phyloP scores from a whole-genome alignment of 257 asterid genomes.

The Solanum tarijense region DNA sequence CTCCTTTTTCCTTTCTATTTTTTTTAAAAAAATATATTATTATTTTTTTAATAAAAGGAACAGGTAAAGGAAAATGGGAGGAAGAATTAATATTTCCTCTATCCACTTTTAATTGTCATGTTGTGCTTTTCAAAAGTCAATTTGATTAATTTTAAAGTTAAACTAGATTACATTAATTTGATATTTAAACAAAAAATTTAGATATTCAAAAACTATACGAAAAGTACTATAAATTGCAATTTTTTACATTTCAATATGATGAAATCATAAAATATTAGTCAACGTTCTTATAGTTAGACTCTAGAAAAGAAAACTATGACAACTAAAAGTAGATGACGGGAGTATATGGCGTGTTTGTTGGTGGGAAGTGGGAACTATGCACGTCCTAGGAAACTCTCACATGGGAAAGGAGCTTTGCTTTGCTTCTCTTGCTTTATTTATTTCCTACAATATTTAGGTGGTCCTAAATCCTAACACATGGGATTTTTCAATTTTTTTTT shows the following conservation, averaged over 20 bases:
- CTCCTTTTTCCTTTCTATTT: neutral
- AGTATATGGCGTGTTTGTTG: neutral
- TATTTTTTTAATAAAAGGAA: neutral
- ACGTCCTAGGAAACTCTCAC: neutral
- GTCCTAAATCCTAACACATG: neutral
- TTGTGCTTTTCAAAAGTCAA: no score
- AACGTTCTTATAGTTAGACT: fast-evolving
- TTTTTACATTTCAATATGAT: neutral
- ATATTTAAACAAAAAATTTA: no score
- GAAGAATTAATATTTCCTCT: neutral
- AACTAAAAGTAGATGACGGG: fast-evolving
- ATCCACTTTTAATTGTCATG: no score
- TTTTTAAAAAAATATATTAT: no score
- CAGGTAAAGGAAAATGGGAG: neutral
- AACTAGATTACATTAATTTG: no score
- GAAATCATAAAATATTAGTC: no score
- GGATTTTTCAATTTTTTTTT: neutral
- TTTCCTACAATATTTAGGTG: neutral
- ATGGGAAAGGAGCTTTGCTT: neutral
- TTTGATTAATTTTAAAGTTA: no score
- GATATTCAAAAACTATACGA: fast-evolving
- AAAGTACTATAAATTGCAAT: no score
- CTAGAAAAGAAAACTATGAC: fast-evolving
- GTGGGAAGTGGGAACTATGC: neutral
- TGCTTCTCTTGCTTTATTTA: neutral